phyloP scores from a whole-genome alignment of 225 moss, liverwort and hornwort genomes.

The Thuidium tamariscinum region DNA sequence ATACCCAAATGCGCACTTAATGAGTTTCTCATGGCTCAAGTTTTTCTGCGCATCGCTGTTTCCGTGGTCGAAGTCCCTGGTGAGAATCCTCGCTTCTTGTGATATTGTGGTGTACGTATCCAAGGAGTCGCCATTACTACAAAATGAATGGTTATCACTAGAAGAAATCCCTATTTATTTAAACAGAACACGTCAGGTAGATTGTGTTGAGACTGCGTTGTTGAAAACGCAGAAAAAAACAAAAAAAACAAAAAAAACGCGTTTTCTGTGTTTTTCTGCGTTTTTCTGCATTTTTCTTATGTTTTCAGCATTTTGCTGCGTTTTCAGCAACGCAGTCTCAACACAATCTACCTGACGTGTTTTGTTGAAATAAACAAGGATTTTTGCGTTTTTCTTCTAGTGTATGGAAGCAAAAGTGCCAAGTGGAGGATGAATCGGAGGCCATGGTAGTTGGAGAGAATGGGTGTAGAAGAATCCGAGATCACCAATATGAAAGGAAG shows the following conservation, averaged over 20 bases:
- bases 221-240: too few relatives aligned
- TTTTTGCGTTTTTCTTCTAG: too few relatives aligned
- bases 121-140: neutral
- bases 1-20: rapidly evolving
- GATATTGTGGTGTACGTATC: neutral
- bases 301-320: too few relatives aligned
- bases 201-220: too few relatives aligned
- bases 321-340: too few relatives aligned
- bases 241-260: too few relatives aligned
- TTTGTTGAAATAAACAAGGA: too few relatives aligned
- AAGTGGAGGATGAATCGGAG: neutral
- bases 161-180: too few relatives aligned
- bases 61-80: neutral
- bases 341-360: too few relatives aligned
- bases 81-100: neutral
- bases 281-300: too few relatives aligned
- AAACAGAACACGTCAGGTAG: too few relatives aligned
- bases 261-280: too few relatives aligned
- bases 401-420: rapidly evolving
- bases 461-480: neutral
- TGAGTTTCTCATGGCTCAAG: rapidly evolving
- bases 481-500: rapidly evolving
- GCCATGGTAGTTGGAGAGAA: neutral
- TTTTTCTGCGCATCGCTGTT: neutral
- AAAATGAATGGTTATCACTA: neutral